These are phyloP conservation scores for Pelargonium myrrhifolium DNA, from an alignment of 441 rosid species.

Conservation along the genomic window DNA sequence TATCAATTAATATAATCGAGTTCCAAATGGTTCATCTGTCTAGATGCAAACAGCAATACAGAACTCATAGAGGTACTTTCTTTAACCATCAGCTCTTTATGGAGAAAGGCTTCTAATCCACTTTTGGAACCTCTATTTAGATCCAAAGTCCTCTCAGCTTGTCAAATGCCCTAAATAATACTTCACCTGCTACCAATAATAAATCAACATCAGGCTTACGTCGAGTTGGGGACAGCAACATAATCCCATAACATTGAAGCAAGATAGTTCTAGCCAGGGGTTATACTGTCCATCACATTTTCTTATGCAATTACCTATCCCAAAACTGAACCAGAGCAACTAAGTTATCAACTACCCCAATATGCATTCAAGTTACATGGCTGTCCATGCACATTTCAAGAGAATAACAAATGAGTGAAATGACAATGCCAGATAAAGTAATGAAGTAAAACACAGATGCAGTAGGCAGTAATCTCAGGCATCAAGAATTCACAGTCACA, in stretches of 20 bases:
- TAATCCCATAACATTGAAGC: neutral
- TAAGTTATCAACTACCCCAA: neutral
- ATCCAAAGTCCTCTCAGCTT: neutral
- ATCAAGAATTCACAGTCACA: neutral
- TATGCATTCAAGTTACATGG: neutral
- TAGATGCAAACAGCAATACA: neutral
- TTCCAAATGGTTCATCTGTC: neutral
- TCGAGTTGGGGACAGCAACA: neutral
- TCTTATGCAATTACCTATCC: neutral
- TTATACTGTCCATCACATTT: neutral
- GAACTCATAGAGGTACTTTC: neutral
- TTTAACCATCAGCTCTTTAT: neutral
- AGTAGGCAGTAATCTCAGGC: neutral
- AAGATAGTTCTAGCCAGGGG: neutral
- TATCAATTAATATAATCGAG: neutral
- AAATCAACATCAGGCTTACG: neutral
- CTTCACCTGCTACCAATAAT: neutral
- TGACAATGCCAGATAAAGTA: neutral
- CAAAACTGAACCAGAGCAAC: neutral
- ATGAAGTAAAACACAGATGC: neutral
- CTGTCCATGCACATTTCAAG: neutral
- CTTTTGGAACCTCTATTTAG: neutral
- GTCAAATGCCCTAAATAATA: neutral
- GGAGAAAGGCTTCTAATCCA: neutral
- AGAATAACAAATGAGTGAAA: neutral